A percentile compares a stretch with the other conserved stretches of the same genome.
Evolutionary conservation across 2,329 filamentous ascomycete genomes (phyloP).

Genomic region (Diplodia corticola): DNA sequence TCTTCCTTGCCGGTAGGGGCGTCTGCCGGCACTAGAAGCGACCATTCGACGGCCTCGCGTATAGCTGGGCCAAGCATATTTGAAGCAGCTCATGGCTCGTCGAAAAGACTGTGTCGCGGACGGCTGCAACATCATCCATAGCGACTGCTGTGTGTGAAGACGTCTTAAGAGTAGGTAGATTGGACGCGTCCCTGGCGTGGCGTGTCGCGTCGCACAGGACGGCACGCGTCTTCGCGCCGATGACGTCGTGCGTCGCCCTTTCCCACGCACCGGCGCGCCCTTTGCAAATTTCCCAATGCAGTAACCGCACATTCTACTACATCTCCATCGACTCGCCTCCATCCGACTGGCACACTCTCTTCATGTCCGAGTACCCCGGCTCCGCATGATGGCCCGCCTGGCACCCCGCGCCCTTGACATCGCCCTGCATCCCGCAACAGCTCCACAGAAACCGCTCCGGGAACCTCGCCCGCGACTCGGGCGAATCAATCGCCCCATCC

Average conservation of each 20-base stretch:
- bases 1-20: background rate
- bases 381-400: background rate
- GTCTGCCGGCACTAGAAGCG: background rate
- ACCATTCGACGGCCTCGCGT: background rate
- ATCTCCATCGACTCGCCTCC: background rate
- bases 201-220: too few relatives aligned
- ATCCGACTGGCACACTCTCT: background rate
- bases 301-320: background rate
- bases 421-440: background rate
- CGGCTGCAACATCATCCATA: background rate
- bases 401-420: background rate
- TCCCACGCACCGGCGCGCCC: background rate
- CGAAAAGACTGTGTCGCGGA: background rate
- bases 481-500: background rate
- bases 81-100: background rate
- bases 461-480: background rate
- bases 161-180: background rate
- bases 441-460: slow-evolving; percentile 9
- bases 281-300: background rate
- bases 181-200: background rate
- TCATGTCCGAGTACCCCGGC: background rate
- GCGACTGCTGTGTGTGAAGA: background rate
- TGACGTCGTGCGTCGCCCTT: background rate
- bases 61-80: background rate
- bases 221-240: background rate